These are phyloP conservation scores for Saccharomycopsis hybrid DNA, from an alignment of 1,139 yeast genomes.

Conservation along the genomic window DNA sequence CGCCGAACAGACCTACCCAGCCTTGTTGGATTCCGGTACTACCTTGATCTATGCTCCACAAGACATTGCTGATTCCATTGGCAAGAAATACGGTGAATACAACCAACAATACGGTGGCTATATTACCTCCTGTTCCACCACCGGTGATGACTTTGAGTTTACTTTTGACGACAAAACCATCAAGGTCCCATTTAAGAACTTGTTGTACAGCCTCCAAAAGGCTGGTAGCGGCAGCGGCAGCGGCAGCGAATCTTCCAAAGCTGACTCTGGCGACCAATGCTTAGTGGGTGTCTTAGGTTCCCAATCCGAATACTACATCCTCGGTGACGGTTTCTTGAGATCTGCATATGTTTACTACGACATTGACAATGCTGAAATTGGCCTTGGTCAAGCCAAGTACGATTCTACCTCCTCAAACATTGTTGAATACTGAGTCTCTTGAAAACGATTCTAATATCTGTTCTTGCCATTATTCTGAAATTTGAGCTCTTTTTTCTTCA, in stretches of 20 bases:
- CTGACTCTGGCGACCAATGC: slow-evolving; percentile 26
- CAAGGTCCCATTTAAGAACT: slow-evolving; percentile 40
- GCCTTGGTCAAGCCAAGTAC: slow-evolving; percentile 53
- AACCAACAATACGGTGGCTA: slow-evolving; percentile 31
- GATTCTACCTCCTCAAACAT: slow-evolving; percentile 3
- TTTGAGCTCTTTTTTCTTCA: no score
- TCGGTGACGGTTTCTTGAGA: slow-evolving; percentile 74
- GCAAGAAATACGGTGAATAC: slow-evolving; percentile 30
- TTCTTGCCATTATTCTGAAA: no score
- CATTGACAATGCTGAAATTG: slow-evolving; percentile 55
- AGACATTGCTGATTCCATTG: slow-evolving; percentile 34
- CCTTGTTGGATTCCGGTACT: slow-evolving; percentile 61
- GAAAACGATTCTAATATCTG: no score
- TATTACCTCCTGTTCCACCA: slow-evolving; percentile 28
- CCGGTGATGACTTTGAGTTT: slow-evolving; percentile 30
- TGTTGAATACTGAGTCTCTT: neutral
- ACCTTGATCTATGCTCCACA: slow-evolving; percentile 50
- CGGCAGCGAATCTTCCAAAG: neutral
- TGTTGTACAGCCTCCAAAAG: slow-evolving; percentile 26
- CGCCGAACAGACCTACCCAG: slow-evolving; percentile 26
- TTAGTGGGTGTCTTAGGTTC: slow-evolving; percentile 31
- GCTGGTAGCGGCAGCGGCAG: neutral
- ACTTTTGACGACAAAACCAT: slow-evolving; percentile 49
- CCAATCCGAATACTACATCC: slow-evolving; percentile 31
- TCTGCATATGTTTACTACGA: slow-evolving; percentile 76